Base-by-base conservation (phyloP, 768 basidiomycete species). In the Kwoniella sp. region DNA sequence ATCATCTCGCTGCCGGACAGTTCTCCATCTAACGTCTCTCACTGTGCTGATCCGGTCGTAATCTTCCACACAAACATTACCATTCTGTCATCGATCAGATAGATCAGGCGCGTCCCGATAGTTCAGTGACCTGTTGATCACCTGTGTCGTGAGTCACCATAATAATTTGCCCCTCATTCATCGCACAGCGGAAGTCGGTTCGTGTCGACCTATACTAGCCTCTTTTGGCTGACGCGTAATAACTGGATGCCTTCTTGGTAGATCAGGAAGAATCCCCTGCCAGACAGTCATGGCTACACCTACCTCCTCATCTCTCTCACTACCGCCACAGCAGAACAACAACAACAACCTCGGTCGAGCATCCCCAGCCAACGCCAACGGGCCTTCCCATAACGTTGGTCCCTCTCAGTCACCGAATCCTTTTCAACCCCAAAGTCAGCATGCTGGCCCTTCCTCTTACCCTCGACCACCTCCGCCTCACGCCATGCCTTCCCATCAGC, bases 391-490 rank as follows among this genome's bases (percentile, higher is more conserved):
- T 51, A 22, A 31, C 29, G 11, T 48, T 55, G 26, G 41, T 61
- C 47, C 48, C 48, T 22, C 45, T 38, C 63, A 55, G 34, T 37
- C 55, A 38, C 41, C 48, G 34, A 31, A 55, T 30, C n/a, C 53
- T 54, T 37, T 51, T 22, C 50, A 58, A 48, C 58, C 31, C n/a
- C 58, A 65, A 55, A 23, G 11, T 23, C 52, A 37, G 7, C 41
- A 53, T 55, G 62, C 65, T 50, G 48, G 55, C 5, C 53, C 61
- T 34, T 53, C 55, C 22, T 47, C 48, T 23, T 52, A 51, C 29
- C 57, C 66, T n/a, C 63, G 63, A 15, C 63, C 55, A n/a, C 63
- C 63, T 25, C 63, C 45, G 29, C 63, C 51, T n/a, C 63, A 52
- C 38, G 37, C 37, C 50, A 59, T 25, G 22, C 53, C 58, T n/a